These are phyloP conservation scores for Rutstroemia sp. DNA, from an alignment of 2,329 filamentous ascomycete genomes.

Conservation along the genomic window DNA sequence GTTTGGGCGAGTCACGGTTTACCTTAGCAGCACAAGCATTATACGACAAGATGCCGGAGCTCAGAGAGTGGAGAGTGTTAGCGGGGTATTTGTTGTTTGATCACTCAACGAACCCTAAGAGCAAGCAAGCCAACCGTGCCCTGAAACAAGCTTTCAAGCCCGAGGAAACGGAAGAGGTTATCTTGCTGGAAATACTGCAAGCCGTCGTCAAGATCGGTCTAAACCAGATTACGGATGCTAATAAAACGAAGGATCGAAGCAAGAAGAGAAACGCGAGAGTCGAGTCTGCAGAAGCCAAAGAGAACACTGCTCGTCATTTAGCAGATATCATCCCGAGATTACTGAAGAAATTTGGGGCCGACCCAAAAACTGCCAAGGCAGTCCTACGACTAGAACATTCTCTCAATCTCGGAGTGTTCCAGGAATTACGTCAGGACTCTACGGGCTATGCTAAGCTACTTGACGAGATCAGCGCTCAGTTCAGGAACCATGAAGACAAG, in stretches of 20 bases:
- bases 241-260: conserved; percentile 49
- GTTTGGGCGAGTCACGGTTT: conserved; percentile 70
- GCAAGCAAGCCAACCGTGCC: conserved; percentile 55
- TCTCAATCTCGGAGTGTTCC: conserved; percentile 80
- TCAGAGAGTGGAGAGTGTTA: conserved; percentile 81
- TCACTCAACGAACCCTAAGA: conserved; percentile 61
- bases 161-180: conserved; percentile 58
- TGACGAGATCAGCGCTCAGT: conserved; percentile 90
- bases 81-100: conserved; percentile 90
- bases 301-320: conserved; percentile 70
- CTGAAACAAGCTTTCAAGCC: conserved; percentile 26
- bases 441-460: conserved; percentile 73
- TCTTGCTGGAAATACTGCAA: conserved; percentile 81
- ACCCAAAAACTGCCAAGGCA: conserved; percentile 75
- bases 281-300: conserved; percentile 61
- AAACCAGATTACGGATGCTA: conserved; percentile 56
- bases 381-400: conserved; percentile 81
- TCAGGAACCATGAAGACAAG: conserved; percentile 84
- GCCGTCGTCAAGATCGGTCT: conserved; percentile 72
- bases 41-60: conserved; percentile 72
- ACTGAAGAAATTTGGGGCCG: conserved; percentile 88
- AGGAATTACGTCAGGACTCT: conserved; percentile 80
- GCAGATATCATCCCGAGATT: conserved; percentile 75
- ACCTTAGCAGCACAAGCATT: conserved; percentile 79
- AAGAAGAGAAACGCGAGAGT: conserved; percentile 45